Evolutionary conservation across 768 basidiomycete genomes (phyloP), one percentile per base, ranked within the genome.

Genomic region (Hericium erinaceus): DNA sequence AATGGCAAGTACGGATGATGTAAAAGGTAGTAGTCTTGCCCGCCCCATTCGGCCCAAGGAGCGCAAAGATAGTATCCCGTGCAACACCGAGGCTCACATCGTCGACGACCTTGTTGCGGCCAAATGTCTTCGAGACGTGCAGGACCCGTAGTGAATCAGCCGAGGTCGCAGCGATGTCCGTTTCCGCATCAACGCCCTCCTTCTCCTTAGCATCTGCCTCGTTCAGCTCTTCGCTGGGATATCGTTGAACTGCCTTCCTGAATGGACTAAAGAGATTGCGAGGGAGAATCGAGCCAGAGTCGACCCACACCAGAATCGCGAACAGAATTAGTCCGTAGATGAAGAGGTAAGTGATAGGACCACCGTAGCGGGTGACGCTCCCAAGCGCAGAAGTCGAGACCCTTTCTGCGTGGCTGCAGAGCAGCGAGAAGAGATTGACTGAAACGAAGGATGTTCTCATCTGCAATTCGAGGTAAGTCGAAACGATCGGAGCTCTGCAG

Each of bases 21-120:
- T 89, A 87, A 69, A 91, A 88, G 0, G 83, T 85, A 0, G 89
- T 89, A 11, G 87, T 90, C 69, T 91, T 91, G 0, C 89, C 89
- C 9, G 88, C 89, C 7, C 89, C 89, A 61, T 91, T 92, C 1
- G 89, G 89, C 1, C 89, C 89, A 15, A 92, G 74, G 60, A 91
- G 68, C 4, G 84, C 87, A 61, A 89, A 87, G 16, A 87, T 73
- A 51, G 82, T 84, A 49, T 87, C 78, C 41, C 70, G 71, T 0
- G 80, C 69, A 26, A 89, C 83, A 0, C 82, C 83, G 62, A 90
- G 80, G 60, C 80, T 84, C 40, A 91, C 84, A 62, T 87, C 78
- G 63, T 91, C 83, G 0, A 92, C 87, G 0, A 85, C 89, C 26
- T 72, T 76, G 1, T 64, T 57, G 13, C 3, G 33, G 3, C 72